Base-by-base conservation (phyloP, 2,329 filamentous ascomycete genomes). In the Dactylellina drechsleri region DNA sequence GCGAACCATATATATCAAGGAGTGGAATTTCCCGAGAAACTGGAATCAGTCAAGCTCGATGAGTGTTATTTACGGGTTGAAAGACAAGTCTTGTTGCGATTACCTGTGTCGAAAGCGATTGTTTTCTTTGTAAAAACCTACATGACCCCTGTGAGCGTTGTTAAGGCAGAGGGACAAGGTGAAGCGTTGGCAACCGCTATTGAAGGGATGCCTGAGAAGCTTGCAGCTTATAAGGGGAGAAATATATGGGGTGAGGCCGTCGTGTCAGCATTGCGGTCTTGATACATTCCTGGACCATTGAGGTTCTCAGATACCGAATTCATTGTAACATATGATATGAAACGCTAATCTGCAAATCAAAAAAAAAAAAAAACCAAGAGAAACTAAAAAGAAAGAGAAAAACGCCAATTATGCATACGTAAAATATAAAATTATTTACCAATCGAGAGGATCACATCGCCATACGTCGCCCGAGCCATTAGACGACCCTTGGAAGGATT, bases 121-220 rank as follows among this genome's bases (percentile, higher is more conserved):
- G 78, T 87, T 12, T 87, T 87, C 79, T 85, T 85, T 8, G 86
- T 87, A 81, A 87, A 87, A 80, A 87, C 86, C 0, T 86, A 86
- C 68, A 70, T 86, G 15, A 87, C 86, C 58, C 83, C 84, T 0
- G 71, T 87, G 0, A 73, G 79, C 7, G 82, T 86, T 2, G 82
- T 87, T 77, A 86, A 84, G 77, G 81, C 79, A 0, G 86, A 87
- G 57, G 85, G 84, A 0, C 78, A 83, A 0, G 86, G 85, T 1
- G 62, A 77, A n/a, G 76, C 72, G 0, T 80, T 87, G 15, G 85
- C 85, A 0, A 83, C 85, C 43, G 85, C 86, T 0, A 84, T 87
- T n/a, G 84, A 87, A 62, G 86, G 85, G 0, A 77, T 87, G 61
- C 81, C 82, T 66, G 87, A 87, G 0, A 85, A 83, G 0, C 87